phyloP scores from a whole-genome alignment of 257 asterid genomes.

The Haberlea rhodopensis region DNA sequence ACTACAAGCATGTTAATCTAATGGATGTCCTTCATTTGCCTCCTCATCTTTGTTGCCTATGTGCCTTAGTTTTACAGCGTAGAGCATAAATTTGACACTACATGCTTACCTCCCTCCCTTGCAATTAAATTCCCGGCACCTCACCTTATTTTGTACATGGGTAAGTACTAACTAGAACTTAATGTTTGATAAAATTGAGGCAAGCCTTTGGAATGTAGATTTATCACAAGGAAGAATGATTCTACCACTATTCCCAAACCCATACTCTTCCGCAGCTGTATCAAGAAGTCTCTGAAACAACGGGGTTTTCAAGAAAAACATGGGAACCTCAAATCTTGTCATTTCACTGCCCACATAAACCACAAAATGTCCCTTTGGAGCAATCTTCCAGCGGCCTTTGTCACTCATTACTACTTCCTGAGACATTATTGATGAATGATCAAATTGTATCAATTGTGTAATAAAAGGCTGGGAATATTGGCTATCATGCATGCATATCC shows the following conservation, averaged over 20 bases:
- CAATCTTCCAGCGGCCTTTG: constrained; percentile 30
- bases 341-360: constrained; percentile 64
- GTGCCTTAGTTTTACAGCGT: too few relatives aligned
- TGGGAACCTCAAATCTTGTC: constrained; percentile 63
- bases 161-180: background rate
- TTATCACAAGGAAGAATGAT: constrained; percentile 63
- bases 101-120: too few relatives aligned
- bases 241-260: constrained; percentile 37
- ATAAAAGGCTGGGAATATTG: too few relatives aligned
- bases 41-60: too few relatives aligned
- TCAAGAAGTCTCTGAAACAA: constrained; percentile 54
- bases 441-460: too few relatives aligned
- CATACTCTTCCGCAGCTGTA: constrained; percentile 69
- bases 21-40: too few relatives aligned
- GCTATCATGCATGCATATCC: too few relatives aligned
- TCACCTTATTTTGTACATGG: background rate
- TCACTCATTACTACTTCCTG: constrained; percentile 15
- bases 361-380: constrained; percentile 74
- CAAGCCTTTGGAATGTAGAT: constrained; percentile 38
- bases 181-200: constrained; percentile 21
- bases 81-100: too few relatives aligned
- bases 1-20: too few relatives aligned
- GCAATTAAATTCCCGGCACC: too few relatives aligned
- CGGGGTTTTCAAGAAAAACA: constrained; percentile 55
- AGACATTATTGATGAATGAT: too few relatives aligned